Evolutionary conservation across 179 eudicot genomes (phyloP).

Genomic region (Spinacia oleracea): DNA sequence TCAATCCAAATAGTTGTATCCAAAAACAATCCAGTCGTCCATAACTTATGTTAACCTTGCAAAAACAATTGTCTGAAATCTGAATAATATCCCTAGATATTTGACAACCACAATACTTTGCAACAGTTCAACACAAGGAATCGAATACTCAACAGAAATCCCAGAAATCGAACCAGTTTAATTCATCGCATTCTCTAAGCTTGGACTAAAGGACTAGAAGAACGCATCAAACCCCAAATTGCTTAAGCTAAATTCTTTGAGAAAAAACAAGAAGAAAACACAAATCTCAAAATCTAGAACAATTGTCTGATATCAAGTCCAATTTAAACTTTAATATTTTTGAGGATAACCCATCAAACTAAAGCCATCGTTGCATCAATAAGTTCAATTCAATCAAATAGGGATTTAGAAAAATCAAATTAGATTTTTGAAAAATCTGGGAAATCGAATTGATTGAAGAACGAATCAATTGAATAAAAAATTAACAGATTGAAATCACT

Average conservation of each 20-base stretch:
- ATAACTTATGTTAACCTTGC: background rate
- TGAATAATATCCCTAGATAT: background rate
- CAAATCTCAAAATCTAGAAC: background rate
- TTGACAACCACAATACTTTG: background rate
- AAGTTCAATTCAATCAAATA: background rate
- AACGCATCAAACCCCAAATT: background rate
- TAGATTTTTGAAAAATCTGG: background rate
- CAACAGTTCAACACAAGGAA: background rate
- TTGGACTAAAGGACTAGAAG: background rate
- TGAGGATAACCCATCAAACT: background rate
- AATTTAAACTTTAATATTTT: background rate
- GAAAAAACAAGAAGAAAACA: background rate
- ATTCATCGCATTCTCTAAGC: background rate
- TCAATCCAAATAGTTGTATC: too few species aligned
- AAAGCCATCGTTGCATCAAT: background rate
- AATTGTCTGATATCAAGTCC: background rate
- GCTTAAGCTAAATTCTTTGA: background rate
- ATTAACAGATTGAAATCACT: background rate
- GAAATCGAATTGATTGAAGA: background rate
- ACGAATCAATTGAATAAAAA: background rate
- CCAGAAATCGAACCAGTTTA: background rate
- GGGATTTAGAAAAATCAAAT: too few species aligned
- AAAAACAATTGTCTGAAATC: background rate
- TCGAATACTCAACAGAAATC: background rate
- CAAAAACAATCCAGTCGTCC: too few species aligned